Evolutionary conservation across 768 basidiomycete species (phyloP).

Genomic region (Multifurca ochricompacta): DNA sequence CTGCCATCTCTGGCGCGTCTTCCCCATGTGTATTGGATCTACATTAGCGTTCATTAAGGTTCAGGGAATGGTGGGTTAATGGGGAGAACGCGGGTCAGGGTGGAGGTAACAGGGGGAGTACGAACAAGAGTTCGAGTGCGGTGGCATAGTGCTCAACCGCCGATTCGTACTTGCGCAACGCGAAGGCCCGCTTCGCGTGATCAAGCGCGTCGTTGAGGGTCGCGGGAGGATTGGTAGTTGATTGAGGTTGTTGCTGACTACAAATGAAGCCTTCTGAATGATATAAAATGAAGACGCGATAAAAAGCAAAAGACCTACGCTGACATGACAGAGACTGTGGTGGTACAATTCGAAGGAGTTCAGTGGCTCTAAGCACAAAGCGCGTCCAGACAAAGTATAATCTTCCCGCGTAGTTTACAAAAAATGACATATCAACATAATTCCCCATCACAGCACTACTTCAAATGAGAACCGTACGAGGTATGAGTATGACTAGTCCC

Average conservation of each 20-base stretch:
- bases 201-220: constrained; percentile 56
- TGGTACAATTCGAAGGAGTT: background rate
- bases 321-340: background rate
- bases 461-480: too few species aligned
- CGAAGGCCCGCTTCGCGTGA: constrained; percentile 82
- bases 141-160: constrained; percentile 78
- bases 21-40: constrained; percentile 76
- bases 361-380: background rate
- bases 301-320: constrained; percentile 6
- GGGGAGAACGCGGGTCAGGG: background rate
- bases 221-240: constrained; percentile 6
- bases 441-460: too few species aligned
- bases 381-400: constrained; percentile 1
- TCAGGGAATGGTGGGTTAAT: constrained; percentile 6
- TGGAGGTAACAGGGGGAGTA: constrained; percentile 22
- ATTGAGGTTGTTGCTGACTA: constrained; percentile 1
- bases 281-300: background rate
- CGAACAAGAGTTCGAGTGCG: constrained; percentile 78
- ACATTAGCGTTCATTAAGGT: too few species aligned
- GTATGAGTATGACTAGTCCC: too few species aligned
- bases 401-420: constrained; percentile 1
- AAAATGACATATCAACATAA: background rate
- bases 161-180: constrained; percentile 78
- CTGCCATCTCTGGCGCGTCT: constrained; percentile 74
- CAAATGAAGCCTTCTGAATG: background rate